These are phyloP conservation scores for Vaccinium macrocarpon DNA, from an alignment of 148 eudicot genomes.

Conservation along the genomic window DNA sequence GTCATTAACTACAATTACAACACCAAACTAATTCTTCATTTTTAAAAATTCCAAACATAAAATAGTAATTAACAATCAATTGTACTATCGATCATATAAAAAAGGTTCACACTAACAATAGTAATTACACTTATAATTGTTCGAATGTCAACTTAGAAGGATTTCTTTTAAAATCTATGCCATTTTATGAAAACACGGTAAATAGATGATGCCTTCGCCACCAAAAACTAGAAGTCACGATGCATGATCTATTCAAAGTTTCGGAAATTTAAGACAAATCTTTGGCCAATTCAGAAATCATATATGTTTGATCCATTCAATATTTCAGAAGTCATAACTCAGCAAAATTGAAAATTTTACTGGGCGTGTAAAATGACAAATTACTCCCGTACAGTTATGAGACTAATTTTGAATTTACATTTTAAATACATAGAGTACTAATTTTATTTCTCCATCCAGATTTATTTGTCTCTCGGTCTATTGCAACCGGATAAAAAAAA, in stretches of 20 bases:
- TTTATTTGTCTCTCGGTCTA: too few species aligned
- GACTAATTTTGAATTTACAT: neutral
- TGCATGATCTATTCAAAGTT: neutral
- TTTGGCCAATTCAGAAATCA: too few species aligned
- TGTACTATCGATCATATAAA: neutral
- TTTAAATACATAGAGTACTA: too few species aligned
- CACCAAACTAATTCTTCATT: neutral
- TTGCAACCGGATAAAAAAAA: too few species aligned
- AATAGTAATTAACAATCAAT: neutral
- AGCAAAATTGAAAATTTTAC: neutral
- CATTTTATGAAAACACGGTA: neutral
- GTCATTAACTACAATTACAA: neutral
- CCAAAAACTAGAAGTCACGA: neutral
- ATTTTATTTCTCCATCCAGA: too few species aligned
- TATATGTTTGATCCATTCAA: neutral
- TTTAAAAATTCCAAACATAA: too few species aligned
- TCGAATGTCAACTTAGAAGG: neutral
- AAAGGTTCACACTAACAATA: neutral
- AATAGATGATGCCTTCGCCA: neutral
- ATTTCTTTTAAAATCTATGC: neutral
- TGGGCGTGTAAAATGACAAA: neutral
- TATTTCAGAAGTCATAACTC: neutral
- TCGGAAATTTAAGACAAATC: neutral
- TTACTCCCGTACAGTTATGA: neutral
- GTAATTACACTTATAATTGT: neutral